phyloP scores from a whole-genome alignment of 352 stramenopile species.

The Globisporangium rhizosaccharum region DNA sequence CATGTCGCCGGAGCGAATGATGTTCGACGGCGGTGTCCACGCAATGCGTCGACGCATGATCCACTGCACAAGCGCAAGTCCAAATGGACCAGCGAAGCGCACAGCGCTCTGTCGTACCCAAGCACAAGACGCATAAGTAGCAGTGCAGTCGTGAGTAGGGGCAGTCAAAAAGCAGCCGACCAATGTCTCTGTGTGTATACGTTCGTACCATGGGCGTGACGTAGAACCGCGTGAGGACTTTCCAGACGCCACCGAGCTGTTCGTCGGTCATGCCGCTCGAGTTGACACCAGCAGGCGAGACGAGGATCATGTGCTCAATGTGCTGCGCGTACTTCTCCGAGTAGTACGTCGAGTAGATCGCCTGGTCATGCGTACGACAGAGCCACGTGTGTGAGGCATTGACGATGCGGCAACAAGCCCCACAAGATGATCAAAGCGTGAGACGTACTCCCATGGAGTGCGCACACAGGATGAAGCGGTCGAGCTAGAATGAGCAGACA shows the following conservation, averaged over 20 bases:
- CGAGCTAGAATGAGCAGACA: conserved; percentile 24
- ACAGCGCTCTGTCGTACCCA: conserved; percentile 36
- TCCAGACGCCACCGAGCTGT: conserved; percentile 39
- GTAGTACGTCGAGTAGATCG: conserved; percentile 80
- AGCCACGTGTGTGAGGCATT: neutral
- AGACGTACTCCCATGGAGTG: conserved; percentile 77
- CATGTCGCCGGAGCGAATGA: conserved; percentile 64
- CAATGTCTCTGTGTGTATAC: no score
- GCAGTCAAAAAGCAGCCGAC: no score
- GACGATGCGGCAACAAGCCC: no score
- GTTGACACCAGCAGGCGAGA: conserved; percentile 68
- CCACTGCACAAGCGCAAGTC: conserved; percentile 44
- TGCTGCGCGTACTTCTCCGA: conserved; percentile 60
- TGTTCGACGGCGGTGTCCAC: conserved; percentile 64
- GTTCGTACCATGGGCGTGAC: conserved; percentile 67
- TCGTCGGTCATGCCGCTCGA: conserved; percentile 26
- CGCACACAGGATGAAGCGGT: conserved; percentile 69
- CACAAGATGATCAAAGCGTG: conserved; percentile 2
- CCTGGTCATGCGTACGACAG: conserved; percentile 15
- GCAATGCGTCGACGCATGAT: conserved; percentile 50
- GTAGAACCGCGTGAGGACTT: conserved; percentile 29
- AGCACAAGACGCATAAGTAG: neutral
- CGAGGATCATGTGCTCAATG: conserved; percentile 71
- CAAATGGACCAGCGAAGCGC: conserved; percentile 59
- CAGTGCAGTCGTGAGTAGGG: neutral